Evolutionary conservation across 1,284 basidiomycete genomes (phyloP).

Genomic region (Exobasidium rhododendri): DNA sequence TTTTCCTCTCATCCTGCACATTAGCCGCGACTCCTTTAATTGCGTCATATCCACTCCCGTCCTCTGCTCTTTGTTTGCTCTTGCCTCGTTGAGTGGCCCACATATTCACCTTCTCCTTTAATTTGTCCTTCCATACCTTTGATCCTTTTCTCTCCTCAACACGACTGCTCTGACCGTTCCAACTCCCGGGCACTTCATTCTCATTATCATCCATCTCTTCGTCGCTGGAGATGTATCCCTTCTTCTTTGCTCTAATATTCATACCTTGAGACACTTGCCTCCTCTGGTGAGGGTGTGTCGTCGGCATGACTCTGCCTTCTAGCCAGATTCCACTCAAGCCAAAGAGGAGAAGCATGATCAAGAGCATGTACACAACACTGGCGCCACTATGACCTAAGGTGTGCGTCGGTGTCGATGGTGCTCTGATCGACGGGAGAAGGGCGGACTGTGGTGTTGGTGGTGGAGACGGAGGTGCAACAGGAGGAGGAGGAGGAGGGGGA

Average conservation of each 20-base stretch:
- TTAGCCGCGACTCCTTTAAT: too few relatives aligned
- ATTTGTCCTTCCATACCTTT: neutral
- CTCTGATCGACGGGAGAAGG: too few relatives aligned
- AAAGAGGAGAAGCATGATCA: slow-evolving; percentile 1
- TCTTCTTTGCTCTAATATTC: neutral
- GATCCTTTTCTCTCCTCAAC: neutral
- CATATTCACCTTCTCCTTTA: neutral
- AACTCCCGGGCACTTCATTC: neutral
- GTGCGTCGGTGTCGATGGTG: neutral
- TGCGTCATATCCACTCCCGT: neutral
- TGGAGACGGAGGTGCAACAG: neutral
- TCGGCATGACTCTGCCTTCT: neutral
- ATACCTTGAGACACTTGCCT: neutral
- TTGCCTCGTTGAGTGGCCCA: neutral
- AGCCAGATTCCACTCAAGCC: slow-evolving; percentile 4
- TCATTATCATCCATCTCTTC: neutral
- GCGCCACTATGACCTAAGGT: neutral
- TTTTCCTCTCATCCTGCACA: too few relatives aligned
- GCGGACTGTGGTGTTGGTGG: neutral
- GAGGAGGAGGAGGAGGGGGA: neutral
- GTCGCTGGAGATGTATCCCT: neutral
- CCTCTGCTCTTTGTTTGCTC: neutral
- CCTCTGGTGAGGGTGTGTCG: neutral
- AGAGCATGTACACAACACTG: neutral
- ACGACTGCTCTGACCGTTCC: neutral